Percentiles rank a stretch among this genome's conserved stretches.
Conservation (phyloP, 148 eudicot species). For the Chenopodium formosanum region DNA sequence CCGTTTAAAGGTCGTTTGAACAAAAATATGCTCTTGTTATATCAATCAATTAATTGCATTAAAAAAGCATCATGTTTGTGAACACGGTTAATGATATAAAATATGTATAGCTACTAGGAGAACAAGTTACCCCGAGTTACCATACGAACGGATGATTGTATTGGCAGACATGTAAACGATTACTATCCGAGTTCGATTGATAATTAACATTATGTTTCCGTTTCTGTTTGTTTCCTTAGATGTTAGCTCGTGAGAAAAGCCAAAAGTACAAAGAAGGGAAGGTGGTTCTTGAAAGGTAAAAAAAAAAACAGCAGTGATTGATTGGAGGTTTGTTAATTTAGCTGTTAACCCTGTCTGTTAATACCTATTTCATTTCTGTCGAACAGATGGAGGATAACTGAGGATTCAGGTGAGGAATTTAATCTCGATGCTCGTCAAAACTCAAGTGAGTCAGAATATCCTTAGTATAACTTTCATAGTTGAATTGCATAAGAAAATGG, state of each 20-base stretch:
- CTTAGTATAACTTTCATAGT: slow-evolving; percentile 12
- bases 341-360: neutral
- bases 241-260: slow-evolving; percentile 41
- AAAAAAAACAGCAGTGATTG: no score
- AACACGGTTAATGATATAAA: no score
- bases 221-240: slow-evolving; percentile 21
- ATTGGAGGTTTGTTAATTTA: neutral
- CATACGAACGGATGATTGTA: neutral
- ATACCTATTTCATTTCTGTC: neutral
- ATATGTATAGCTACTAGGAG: no score
- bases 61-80: no score
- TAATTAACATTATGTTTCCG: neutral
- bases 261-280: slow-evolving; percentile 66
- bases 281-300: slow-evolving; percentile 61
- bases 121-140: no score
- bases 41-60: neutral
- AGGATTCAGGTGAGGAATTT: slow-evolving; percentile 35
- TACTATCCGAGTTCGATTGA: neutral
- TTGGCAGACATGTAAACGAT: neutral
- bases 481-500: neutral
- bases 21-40: neutral
- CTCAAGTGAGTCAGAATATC: slow-evolving; percentile 39
- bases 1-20: neutral
- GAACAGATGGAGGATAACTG: slow-evolving; percentile 43
- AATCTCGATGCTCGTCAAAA: slow-evolving; percentile 30